Evolutionary conservation across 192 early-diverging fungal species (phyloP), one percentile per base, ranked within the genome.

Genomic region (Backusella mclennaniae): DNA sequence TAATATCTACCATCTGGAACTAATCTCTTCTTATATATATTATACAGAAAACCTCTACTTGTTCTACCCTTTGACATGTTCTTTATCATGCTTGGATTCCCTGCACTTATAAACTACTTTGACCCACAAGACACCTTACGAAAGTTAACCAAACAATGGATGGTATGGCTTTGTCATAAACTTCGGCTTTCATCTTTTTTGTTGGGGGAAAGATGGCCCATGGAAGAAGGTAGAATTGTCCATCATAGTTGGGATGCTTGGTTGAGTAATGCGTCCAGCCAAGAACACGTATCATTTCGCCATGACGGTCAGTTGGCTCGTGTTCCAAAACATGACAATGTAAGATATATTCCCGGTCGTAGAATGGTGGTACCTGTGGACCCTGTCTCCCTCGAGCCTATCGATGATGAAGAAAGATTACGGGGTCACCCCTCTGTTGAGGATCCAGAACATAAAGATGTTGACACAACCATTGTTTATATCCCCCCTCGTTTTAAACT

Each of bases 101-200:
- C 96, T 0, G 77, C 85, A 29, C 85, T 87, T 0, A 69, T 95
- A 4, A 76, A 73, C 9, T 87, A 85, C 83, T 84, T 92, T 9
- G 76, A 90, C 46, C 93, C 96, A 1, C 81, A 86, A n/a, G 69
- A 44, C 1, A 68, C 90, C 14, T 83, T 96, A 63, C 74, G 78
- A 21, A 72, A 70, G 42, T 5, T 53, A 6, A 41, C 67, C 35
- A 44, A 59, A 15, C 4, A 49, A 17, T 98, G 95, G 92, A 95
- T 95, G 89, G 79, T 78, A 11, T 69, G 85, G 23, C 84, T 90
- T 0, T 90, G 95, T 15, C 81, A 82, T n/a, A 46, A 70, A 11
- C 80, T 95, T 44, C 90, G 96, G 9, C 79, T 99, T 42, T 89
- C 91, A 2, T 91, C 92, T 69, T 98, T 96, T 76, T 84, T 99